phyloP scores from a whole-genome alignment of 805 yeast genomes.

The Teunomyces cretensis region DNA sequence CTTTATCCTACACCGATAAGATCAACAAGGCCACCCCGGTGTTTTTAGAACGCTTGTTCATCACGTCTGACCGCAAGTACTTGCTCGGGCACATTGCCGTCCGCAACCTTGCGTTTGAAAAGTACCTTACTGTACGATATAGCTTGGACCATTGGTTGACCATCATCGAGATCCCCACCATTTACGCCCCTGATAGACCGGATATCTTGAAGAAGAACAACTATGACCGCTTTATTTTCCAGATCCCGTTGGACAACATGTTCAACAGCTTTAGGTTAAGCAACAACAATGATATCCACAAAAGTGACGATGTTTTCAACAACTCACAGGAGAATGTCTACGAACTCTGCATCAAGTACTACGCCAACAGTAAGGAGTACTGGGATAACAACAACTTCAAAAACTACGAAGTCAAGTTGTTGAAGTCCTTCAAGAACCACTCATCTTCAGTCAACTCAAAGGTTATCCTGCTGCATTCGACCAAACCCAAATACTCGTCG shows the following conservation, averaged over 20 bases:
- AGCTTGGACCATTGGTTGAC: constrained; percentile 80
- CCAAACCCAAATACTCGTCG: constrained; percentile 40
- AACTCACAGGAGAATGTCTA: constrained; percentile 20
- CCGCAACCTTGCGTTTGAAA: constrained; percentile 67
- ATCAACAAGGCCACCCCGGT: constrained; percentile 43
- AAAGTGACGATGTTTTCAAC: constrained; percentile 6
- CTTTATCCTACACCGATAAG: constrained; percentile 46
- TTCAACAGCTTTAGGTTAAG: constrained; percentile 30
- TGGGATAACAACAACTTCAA: constrained; percentile 75
- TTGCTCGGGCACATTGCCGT: constrained; percentile 78
- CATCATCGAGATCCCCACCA: constrained; percentile 64
- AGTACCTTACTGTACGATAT: constrained; percentile 68
- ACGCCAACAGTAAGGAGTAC: constrained; percentile 47
- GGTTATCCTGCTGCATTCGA: constrained; percentile 18
- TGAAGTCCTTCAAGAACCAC: constrained; percentile 17
- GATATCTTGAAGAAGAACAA: constrained; percentile 45
- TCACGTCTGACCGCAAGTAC: constrained; percentile 56
- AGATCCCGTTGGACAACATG: constrained; percentile 49
- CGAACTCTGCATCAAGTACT: constrained; percentile 59
- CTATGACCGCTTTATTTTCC: constrained; percentile 73
- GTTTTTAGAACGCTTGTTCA: constrained; percentile 62
- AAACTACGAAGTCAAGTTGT: constrained; percentile 58
- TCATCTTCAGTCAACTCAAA: not conserved
- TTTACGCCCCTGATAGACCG: constrained; percentile 57
- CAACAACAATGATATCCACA: constrained; percentile 1